phyloP scores from a whole-genome alignment of 2,329 filamentous ascomycete genomes.

The Fusarium bactridioides region DNA sequence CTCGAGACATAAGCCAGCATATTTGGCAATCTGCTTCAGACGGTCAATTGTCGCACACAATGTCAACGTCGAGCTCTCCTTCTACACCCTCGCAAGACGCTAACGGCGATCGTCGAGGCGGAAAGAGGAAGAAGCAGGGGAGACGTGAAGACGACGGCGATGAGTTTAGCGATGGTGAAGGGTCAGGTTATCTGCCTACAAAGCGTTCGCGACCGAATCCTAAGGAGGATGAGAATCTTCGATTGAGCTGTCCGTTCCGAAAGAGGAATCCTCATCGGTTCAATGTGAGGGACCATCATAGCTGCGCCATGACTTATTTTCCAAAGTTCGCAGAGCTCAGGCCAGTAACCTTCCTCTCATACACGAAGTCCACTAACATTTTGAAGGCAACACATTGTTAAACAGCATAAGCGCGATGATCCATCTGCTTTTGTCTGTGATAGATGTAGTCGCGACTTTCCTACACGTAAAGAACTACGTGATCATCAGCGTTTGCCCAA shows the following conservation, averaged over 20 bases:
- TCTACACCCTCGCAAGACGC: slow-evolving; percentile 44
- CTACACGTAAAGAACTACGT: slow-evolving; percentile 49
- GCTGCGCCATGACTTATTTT: slow-evolving; percentile 55
- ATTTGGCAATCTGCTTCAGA: slow-evolving; percentile 45
- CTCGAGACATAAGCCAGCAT: slow-evolving; percentile 45
- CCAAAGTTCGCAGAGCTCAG: slow-evolving; percentile 52
- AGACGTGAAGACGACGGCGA: slow-evolving; percentile 46
- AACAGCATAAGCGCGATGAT: slow-evolving; percentile 53
- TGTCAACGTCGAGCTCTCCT: slow-evolving; percentile 44
- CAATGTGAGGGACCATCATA: slow-evolving; percentile 56
- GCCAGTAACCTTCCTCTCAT: slow-evolving; percentile 26
- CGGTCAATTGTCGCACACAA: slow-evolving; percentile 42
- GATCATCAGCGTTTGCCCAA: slow-evolving; percentile 52
- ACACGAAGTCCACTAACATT: not conserved
- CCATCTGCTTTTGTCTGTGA: slow-evolving; percentile 52
- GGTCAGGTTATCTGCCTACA: slow-evolving; percentile 38
- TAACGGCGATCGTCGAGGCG: slow-evolving; percentile 34
- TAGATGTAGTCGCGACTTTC: slow-evolving; percentile 51
- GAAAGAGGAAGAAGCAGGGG: slow-evolving; percentile 49
- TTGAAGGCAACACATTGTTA: slow-evolving; percentile 52
- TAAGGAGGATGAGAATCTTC: slow-evolving; percentile 49
- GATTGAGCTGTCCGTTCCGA: slow-evolving; percentile 54
- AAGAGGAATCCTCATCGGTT: slow-evolving; percentile 56
- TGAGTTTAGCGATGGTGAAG: slow-evolving; percentile 47
- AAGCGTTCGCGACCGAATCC: slow-evolving; percentile 46